A percentile compares a stretch with the other conserved stretches of the same genome.
phyloP scores from a whole-genome alignment of 768 basidiomycete species.

The Phlebiopsis gigantea region DNA sequence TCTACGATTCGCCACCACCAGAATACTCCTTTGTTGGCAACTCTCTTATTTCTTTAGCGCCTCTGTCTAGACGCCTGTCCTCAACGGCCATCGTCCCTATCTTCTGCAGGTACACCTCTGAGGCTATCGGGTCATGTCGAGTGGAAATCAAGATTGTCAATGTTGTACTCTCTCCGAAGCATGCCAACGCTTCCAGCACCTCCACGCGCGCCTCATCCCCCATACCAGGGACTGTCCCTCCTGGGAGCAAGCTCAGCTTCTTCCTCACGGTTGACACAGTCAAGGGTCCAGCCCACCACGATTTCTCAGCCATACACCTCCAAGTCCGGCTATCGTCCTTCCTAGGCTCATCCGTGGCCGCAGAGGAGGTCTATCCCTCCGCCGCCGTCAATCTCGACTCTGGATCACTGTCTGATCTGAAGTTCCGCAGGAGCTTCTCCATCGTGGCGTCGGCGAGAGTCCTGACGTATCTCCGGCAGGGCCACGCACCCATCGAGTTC shows the following conservation, averaged over 20 bases:
- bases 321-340: constrained; percentile 89
- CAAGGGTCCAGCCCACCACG: constrained; percentile 84
- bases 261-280: constrained; percentile 82
- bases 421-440: constrained; percentile 79
- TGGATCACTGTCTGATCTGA: constrained; percentile 70
- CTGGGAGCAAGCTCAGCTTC: constrained; percentile 81
- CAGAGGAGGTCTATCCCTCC: constrained; percentile 84
- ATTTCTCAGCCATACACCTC: constrained; percentile 80
- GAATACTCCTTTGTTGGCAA: constrained; percentile 93
- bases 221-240: constrained; percentile 55
- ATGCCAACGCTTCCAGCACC: constrained; percentile 53
- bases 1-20: constrained; percentile 84
- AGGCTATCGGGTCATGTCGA: constrained; percentile 93
- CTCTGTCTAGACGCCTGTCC: constrained; percentile 72
- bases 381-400: constrained; percentile 66
- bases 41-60: constrained; percentile 74
- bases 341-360: constrained; percentile 58
- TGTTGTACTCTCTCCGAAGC: constrained; percentile 55
- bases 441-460: constrained; percentile 73
- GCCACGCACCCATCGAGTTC: constrained; percentile 86
- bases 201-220: constrained; percentile 78
- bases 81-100: constrained; percentile 79
- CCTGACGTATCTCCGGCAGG: constrained; percentile 61
- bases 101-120: constrained; percentile 89
- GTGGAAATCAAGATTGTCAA: constrained; percentile 79